These are phyloP conservation scores for Phytophthora sp. DNA, from an alignment of 352 stramenopile genomes.

Conservation along the genomic window DNA sequence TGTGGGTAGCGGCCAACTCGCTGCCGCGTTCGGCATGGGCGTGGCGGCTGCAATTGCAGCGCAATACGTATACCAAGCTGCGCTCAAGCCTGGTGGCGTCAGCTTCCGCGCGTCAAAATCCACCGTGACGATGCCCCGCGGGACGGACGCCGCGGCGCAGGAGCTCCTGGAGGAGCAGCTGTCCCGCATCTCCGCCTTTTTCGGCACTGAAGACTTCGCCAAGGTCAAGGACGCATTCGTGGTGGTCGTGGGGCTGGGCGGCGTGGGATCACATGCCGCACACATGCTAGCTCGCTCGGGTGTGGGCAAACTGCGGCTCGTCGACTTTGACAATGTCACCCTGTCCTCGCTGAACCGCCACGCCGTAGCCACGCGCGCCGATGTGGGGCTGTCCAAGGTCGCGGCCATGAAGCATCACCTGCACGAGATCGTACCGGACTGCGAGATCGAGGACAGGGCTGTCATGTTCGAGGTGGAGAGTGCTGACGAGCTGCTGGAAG, in stretches of 20 bases:
- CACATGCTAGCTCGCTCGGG: slow-evolving; percentile 97
- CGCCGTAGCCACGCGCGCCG: slow-evolving; percentile 94
- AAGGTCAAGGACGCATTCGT: slow-evolving; percentile 91
- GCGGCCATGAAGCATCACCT: slow-evolving; percentile 87
- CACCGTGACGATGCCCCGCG: background rate
- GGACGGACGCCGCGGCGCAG: slow-evolving; percentile 51
- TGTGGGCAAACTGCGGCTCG: slow-evolving; percentile 93
- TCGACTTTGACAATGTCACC: slow-evolving; percentile 99
- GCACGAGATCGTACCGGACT: slow-evolving; percentile 74
- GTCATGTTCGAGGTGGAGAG: slow-evolving; percentile 91
- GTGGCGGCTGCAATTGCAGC: slow-evolving; percentile 48
- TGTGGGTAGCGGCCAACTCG: slow-evolving; percentile 36
- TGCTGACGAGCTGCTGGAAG: slow-evolving; percentile 84
- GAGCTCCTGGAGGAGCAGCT: slow-evolving; percentile 84
- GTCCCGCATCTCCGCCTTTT: slow-evolving; percentile 95
- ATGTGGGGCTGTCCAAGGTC: slow-evolving; percentile 97
- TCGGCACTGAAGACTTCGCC: slow-evolving; percentile 92
- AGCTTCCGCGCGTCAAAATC: background rate
- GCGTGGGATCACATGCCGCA: slow-evolving; percentile 96
- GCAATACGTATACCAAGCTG: slow-evolving; percentile 49
- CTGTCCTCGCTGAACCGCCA: slow-evolving; percentile 99
- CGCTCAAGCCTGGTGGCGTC: slow-evolving; percentile 29
- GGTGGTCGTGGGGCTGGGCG: slow-evolving; percentile 96
- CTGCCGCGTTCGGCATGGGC: slow-evolving; percentile 65
- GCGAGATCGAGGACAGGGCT: slow-evolving; percentile 85